Conservation (phyloP, 148 eudicot species). For the Mesembryanthemum crystallinum region DNA sequence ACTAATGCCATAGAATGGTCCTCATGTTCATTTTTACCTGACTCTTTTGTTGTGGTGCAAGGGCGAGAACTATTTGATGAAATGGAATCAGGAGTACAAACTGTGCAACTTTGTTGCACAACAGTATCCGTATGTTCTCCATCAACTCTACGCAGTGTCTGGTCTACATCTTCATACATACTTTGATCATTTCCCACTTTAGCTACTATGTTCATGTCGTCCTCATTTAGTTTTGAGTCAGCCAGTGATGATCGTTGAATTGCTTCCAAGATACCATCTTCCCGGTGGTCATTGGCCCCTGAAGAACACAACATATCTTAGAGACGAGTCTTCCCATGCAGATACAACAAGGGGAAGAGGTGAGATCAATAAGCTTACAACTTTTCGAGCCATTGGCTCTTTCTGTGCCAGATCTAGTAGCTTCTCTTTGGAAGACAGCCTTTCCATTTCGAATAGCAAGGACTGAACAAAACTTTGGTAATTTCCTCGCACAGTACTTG, state of each 20-base stretch:
- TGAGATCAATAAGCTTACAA: conserved; percentile 12
- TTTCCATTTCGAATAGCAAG: conserved; percentile 89
- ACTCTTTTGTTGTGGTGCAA: conserved; percentile 14
- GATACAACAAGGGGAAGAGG: conserved; percentile 5
- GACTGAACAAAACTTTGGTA: conserved; percentile 66
- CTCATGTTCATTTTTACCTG: conserved; percentile 23
- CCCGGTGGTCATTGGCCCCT: conserved; percentile 46
- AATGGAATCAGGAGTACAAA: conserved; percentile 46
- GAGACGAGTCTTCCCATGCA: neutral
- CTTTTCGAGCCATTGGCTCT: conserved; percentile 35
- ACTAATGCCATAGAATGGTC: conserved; percentile 60
- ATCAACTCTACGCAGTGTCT: conserved; percentile 19
- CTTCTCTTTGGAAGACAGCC: conserved; percentile 65
- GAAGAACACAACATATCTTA: conserved; percentile 10
- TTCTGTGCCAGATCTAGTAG: conserved; percentile 26
- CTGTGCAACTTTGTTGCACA: conserved; percentile 42
- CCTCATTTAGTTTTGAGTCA: conserved; percentile 36
- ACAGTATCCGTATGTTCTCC: conserved; percentile 16
- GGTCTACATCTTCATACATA: conserved; percentile 15
- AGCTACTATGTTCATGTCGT: conserved; percentile 7
- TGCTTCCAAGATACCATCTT: conserved; percentile 48
- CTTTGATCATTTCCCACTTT: conserved; percentile 24
- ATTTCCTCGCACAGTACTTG: conserved; percentile 78
- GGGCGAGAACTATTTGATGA: conserved; percentile 19
- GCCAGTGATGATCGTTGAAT: conserved; percentile 49